phyloP scores from a whole-genome alignment of 352 stramenopile genomes.

The Peronosclerospora sorghi region DNA sequence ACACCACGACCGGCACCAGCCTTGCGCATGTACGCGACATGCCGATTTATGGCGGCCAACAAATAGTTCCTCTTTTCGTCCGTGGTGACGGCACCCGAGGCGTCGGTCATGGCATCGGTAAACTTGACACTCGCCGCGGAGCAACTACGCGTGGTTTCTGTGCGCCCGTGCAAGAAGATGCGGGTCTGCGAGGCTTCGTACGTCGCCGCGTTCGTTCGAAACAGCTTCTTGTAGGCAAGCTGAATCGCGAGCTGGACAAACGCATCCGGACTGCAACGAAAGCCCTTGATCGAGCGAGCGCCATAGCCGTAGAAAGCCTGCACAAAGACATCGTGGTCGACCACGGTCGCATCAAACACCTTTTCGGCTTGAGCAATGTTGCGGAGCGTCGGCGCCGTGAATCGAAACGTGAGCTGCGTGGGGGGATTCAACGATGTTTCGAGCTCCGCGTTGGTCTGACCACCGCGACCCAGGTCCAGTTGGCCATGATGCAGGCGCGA shows the following conservation, averaged over 20 bases:
- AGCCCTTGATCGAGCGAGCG: constrained; percentile 81
- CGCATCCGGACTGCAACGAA: constrained; percentile 87
- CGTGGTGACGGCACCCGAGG: constrained; percentile 11
- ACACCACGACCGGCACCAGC: constrained; percentile 78
- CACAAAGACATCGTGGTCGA: constrained; percentile 84
- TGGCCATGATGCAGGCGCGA: constrained; percentile 40
- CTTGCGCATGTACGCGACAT: constrained; percentile 60
- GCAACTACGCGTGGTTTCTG: constrained; percentile 83
- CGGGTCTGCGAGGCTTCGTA: constrained; percentile 94
- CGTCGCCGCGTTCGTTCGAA: constrained; percentile 57
- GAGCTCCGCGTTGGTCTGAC: constrained; percentile 32
- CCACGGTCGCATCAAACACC: constrained; percentile 57
- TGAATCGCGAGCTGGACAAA: constrained; percentile 95
- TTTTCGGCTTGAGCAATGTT: constrained; percentile 44
- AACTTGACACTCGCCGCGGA: constrained; percentile 76
- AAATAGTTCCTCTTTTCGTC: constrained; percentile 40
- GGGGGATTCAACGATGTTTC: constrained; percentile 17
- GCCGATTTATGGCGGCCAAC: constrained; percentile 27
- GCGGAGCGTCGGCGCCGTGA: constrained; percentile 32
- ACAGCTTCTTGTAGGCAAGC: constrained; percentile 80
- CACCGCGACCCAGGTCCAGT: constrained; percentile 31
- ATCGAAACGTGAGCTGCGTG: constrained; percentile 39
- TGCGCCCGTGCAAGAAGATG: constrained; percentile 91
- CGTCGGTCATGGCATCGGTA: constrained; percentile 70
- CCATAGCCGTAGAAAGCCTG: constrained; percentile 86